phyloP scores from a whole-genome alignment of 1,284 basidiomycete species.

The Leccinum pachyderme region DNA sequence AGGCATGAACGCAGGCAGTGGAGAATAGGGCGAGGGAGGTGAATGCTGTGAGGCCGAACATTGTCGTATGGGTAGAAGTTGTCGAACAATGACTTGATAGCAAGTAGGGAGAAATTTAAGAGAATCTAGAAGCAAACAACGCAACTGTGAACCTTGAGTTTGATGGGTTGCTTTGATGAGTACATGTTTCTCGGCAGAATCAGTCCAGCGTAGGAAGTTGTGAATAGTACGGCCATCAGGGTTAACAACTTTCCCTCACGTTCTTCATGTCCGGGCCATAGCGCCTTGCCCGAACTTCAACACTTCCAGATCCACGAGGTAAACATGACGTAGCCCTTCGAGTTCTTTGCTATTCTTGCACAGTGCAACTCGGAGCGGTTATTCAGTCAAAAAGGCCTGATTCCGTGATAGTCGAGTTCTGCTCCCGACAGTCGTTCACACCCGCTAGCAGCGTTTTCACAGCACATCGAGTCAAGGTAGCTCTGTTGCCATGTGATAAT shows the following conservation, averaged over 20 bases:
- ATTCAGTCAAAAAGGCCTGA: neutral
- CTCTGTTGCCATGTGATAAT: neutral
- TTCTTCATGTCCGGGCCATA: neutral
- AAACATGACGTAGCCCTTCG: neutral
- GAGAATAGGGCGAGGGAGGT: slow-evolving; percentile 23
- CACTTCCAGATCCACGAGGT: neutral
- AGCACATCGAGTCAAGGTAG: neutral
- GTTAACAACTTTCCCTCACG: slow-evolving; percentile 1
- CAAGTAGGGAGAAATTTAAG: slow-evolving; percentile 26
- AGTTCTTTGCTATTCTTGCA: too few species aligned
- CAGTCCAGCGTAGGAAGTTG: neutral
- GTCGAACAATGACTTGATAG: neutral
- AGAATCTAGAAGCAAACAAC: slow-evolving; percentile 25
- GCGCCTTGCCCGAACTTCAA: neutral
- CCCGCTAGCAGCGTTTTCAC: neutral
- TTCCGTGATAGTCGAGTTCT: neutral
- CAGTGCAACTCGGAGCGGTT: neutral
- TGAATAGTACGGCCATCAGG: slow-evolving; percentile 9
- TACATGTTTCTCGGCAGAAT: neutral
- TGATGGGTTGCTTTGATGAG: slow-evolving; percentile 4
- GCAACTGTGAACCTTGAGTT: neutral
- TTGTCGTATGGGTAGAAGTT: slow-evolving; percentile 6
- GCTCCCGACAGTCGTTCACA: neutral
- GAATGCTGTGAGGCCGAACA: slow-evolving; percentile 14
- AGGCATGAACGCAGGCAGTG: slow-evolving; percentile 13